phyloP scores from a whole-genome alignment of 2,329 filamentous ascomycete genomes.

The Leptographium procerum region DNA sequence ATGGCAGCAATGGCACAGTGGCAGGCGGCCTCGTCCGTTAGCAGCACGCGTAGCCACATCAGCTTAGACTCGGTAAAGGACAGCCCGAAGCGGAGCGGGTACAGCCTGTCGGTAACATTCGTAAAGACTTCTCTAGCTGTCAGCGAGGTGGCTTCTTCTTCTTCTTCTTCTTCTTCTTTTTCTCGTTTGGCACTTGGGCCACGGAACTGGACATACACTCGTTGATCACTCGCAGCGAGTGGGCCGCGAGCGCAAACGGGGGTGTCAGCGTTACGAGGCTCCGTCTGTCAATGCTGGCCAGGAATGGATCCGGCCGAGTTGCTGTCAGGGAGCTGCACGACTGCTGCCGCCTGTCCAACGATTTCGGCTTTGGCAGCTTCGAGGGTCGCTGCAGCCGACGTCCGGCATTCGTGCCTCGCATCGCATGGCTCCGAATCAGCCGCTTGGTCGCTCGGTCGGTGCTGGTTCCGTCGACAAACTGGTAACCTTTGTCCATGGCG shows the following conservation, averaged over 20 bases:
- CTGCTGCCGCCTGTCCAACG: neutral
- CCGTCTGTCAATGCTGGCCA: neutral
- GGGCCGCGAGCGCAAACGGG: neutral
- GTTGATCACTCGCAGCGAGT: neutral
- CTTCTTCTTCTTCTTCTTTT: too few relatives aligned
- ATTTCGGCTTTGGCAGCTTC: too few relatives aligned
- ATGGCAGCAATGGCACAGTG: slow-evolving; percentile 14
- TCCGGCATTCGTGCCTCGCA: neutral
- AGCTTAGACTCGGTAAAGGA: neutral
- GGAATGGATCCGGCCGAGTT: neutral
- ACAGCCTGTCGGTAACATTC: neutral
- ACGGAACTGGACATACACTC: neutral
- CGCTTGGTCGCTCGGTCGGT: neutral
- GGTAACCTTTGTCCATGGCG: neutral
- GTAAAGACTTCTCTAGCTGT: neutral
- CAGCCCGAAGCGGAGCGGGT: neutral
- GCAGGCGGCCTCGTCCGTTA: slow-evolving; percentile 6
- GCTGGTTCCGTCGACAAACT: neutral
- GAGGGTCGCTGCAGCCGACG: neutral
- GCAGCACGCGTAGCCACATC: neutral
- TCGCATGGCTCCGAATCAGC: neutral
- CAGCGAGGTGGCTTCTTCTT: neutral
- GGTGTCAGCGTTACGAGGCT: neutral
- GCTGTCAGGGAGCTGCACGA: neutral
- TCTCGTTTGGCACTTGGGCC: neutral